These are phyloP conservation scores for Populus hybrid DNA, from an alignment of 441 rosid species.

Conservation along the genomic window DNA sequence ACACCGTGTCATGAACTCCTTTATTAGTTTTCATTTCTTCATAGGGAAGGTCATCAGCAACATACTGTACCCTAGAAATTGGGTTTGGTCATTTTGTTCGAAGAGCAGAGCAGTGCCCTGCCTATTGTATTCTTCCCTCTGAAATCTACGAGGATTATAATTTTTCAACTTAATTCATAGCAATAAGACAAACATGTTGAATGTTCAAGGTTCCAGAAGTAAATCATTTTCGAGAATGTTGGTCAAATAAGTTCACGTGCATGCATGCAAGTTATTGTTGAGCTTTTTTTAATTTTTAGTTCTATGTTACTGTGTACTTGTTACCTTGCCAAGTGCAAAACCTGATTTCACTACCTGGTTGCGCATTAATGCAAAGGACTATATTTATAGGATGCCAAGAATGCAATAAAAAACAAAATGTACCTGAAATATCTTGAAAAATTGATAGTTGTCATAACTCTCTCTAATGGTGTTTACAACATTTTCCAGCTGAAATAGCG, in stretches of 20 bases:
- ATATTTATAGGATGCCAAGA: not conserved
- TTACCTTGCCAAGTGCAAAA: not conserved
- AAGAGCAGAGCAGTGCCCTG: not conserved
- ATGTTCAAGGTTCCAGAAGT: not conserved
- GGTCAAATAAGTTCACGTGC: not conserved
- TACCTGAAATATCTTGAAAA: constrained; percentile 97
- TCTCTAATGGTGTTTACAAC: constrained; percentile 65
- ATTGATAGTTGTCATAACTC: constrained; percentile 81
- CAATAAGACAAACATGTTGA: not conserved
- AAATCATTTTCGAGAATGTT: not conserved
- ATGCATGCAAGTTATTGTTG: not conserved
- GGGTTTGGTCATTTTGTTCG: not conserved
- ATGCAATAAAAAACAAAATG: not conserved
- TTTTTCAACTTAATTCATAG: not conserved
- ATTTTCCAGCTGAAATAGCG: constrained; percentile 85
- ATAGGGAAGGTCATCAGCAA: not conserved
- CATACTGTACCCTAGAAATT: not conserved
- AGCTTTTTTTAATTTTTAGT: too few species aligned
- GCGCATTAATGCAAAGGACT: not conserved
- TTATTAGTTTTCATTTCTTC: not conserved
- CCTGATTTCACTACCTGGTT: not conserved
- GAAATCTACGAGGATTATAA: not conserved
- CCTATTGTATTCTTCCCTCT: not conserved
- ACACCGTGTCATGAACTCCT: not conserved
- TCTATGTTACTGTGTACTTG: not conserved